These are phyloP conservation scores for Populus deltoides DNA, from an alignment of 345 rosid species.

Conservation along the genomic window DNA sequence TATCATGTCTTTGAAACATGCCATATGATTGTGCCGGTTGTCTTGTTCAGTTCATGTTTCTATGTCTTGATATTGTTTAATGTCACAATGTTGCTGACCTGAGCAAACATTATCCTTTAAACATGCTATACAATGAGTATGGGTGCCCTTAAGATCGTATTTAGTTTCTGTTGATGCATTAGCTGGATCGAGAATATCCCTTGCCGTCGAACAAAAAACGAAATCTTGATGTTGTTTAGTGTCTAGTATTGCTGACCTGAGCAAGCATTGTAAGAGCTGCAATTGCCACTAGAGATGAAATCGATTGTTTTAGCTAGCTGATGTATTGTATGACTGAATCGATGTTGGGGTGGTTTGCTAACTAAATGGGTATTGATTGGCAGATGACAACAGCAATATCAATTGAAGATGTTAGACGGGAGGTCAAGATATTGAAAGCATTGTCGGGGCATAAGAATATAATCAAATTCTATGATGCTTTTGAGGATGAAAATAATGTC, in stretches of 20 bases:
- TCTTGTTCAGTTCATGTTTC: no score
- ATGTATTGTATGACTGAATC: not conserved
- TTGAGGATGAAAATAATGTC: conserved; percentile 66
- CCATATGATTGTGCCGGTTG: no score
- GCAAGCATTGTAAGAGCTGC: not conserved
- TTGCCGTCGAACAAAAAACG: no score
- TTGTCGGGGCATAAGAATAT: conserved; percentile 71
- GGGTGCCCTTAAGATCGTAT: no score
- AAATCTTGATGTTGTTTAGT: not conserved
- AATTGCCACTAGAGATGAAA: not conserved
- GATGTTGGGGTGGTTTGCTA: not conserved
- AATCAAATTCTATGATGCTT: conserved; percentile 71
- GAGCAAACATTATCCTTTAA: not conserved
- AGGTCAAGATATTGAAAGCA: conserved; percentile 79
- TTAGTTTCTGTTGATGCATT: no score
- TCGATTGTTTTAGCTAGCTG: not conserved
- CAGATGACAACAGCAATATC: conserved; percentile 89
- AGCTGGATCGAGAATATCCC: no score
- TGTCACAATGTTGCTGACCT: not conserved
- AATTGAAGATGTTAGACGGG: conserved; percentile 84
- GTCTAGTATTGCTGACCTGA: not conserved
- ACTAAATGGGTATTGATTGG: conserved; percentile 19
- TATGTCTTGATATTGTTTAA: not conserved
- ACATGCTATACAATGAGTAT: no score
- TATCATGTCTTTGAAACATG: no score